Evolutionary conservation across 1,284 basidiomycete species (phyloP).

Genomic region (Tausonia pullulans): DNA sequence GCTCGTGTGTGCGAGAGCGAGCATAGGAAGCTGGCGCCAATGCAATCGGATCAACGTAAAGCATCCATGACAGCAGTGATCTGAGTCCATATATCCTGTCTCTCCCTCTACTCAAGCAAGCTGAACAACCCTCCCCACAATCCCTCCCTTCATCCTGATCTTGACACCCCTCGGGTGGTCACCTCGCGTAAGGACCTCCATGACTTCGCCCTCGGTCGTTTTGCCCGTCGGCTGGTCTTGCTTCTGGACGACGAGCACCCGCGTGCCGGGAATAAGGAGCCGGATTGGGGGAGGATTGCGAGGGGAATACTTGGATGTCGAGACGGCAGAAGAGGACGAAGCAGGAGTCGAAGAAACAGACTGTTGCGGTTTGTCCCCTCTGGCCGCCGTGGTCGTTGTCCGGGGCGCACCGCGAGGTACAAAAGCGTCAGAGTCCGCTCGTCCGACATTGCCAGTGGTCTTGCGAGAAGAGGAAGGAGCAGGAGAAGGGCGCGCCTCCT

Average conservation of each 20-base stretch:
- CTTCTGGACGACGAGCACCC: conserved; percentile 21
- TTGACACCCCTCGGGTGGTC: conserved; percentile 24
- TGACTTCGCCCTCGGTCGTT: conserved; percentile 19
- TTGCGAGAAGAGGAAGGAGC: too few species aligned
- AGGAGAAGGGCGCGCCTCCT: too few species aligned
- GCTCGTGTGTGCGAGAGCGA: too few species aligned
- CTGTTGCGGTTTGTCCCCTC: too few species aligned
- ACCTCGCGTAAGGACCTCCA: conserved; percentile 19
- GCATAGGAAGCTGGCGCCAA: too few species aligned
- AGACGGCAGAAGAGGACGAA: background rate
- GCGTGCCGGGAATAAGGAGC: conserved; percentile 12
- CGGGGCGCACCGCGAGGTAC: too few species aligned
- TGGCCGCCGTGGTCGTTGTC: too few species aligned
- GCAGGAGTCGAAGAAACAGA: background rate
- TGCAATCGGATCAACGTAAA: too few species aligned
- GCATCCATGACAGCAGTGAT: too few species aligned
- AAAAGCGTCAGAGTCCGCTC: too few species aligned
- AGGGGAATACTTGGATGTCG: background rate
- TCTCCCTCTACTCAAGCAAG: conserved; percentile 6
- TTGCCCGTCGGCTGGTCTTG: conserved; percentile 20
- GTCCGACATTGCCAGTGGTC: too few species aligned
- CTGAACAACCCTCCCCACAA: conserved; percentile 20
- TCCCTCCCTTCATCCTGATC: conserved; percentile 18
- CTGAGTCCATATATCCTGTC: background rate
- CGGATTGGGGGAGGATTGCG: conserved; percentile 1